phyloP scores from a whole-genome alignment of 768 basidiomycete species.

The Boletus pseudopeckii region DNA sequence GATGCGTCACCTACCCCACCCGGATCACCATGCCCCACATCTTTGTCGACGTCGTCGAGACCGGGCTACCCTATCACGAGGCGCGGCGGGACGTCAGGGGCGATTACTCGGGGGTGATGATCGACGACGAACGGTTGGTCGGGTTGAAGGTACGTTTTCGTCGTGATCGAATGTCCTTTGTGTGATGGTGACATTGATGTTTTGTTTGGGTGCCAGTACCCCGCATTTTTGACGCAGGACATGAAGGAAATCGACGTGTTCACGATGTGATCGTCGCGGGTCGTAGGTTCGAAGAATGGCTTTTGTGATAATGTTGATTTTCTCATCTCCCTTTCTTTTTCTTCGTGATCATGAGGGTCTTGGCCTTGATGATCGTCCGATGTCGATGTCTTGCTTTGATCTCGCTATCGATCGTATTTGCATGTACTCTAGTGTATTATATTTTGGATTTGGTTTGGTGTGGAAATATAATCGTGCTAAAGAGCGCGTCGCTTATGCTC shows the following conservation, averaged over 20 bases:
- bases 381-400: background rate
- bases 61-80: constrained; percentile 32
- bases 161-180: too few species aligned
- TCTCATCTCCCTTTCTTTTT: background rate
- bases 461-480: background rate
- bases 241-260: constrained; percentile 36
- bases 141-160: constrained; percentile 36
- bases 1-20: constrained; percentile 11
- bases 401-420: background rate
- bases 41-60: constrained; percentile 28
- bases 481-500: background rate
- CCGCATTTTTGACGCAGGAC: constrained; percentile 28
- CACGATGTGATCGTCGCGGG: constrained; percentile 20
- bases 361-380: background rate
- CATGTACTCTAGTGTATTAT: background rate
- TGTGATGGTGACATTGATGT: too few species aligned
- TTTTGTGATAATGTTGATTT: background rate
- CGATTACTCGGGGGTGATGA: constrained; percentile 39
- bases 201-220: constrained; percentile 9
- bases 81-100: constrained; percentile 19
- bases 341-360: too few species aligned
- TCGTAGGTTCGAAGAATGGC: background rate
- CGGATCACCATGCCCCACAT: constrained; percentile 13
- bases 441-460: background rate
- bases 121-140: constrained; percentile 41